phyloP scores from a whole-genome alignment of 306 rosid species.

The Prunus mira region DNA sequence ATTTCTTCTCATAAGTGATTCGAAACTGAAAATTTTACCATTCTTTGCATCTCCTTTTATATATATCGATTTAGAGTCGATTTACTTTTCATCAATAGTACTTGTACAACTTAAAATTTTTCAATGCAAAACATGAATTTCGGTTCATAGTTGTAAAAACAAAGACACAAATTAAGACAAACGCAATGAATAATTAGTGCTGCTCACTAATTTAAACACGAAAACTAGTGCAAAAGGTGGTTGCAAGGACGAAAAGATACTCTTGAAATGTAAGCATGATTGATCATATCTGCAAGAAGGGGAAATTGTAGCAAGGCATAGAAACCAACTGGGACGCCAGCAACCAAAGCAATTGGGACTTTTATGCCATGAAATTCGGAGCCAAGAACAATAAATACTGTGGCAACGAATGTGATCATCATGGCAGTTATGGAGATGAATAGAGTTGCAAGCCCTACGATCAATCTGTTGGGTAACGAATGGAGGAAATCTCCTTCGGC shows the following conservation, averaged over 20 bases:
- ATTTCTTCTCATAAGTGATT: too few species aligned
- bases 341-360: constrained; percentile 3
- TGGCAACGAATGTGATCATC: constrained; percentile 40
- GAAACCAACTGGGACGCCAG: constrained; percentile 6
- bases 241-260: neutral
- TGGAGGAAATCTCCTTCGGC: constrained; percentile 44
- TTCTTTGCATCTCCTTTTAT: too few species aligned
- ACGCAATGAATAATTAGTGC: too few species aligned
- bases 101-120: too few species aligned
- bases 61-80: too few species aligned
- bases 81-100: too few species aligned
- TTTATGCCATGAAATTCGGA: neutral
- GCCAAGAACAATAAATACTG: constrained; percentile 1
- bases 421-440: constrained; percentile 42
- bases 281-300: constrained; percentile 6
- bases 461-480: constrained; percentile 36
- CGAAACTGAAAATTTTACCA: too few species aligned
- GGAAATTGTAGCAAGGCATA: neutral
- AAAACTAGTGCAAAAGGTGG: neutral
- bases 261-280: neutral
- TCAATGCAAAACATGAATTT: too few species aligned
- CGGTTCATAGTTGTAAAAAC: too few species aligned
- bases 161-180: too few species aligned
- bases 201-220: too few species aligned
- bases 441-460: constrained; percentile 40